Conservation (phyloP, 352 stramenopile species). For the Phytophthora europaea region DNA sequence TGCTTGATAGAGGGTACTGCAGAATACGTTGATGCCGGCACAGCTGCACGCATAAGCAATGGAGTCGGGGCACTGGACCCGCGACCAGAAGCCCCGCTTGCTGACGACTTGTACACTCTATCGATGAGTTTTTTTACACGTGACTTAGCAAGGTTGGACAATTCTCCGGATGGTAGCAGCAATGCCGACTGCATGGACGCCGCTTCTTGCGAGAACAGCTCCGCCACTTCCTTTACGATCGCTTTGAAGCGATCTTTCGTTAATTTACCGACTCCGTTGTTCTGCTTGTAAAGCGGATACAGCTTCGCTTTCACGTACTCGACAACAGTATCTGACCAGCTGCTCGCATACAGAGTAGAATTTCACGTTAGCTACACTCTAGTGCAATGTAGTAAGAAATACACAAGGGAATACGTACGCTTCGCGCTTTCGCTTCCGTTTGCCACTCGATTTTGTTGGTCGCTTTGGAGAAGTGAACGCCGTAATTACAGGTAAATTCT, state of each 20-base stretch:
- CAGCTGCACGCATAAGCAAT: conserved; percentile 23
- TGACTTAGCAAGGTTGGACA: conserved; percentile 71
- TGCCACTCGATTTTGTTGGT: conserved; percentile 33
- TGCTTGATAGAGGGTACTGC: conserved; percentile 50
- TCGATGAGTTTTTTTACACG: conserved; percentile 83
- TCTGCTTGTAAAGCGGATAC: conserved; percentile 83
- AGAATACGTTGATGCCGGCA: conserved; percentile 49
- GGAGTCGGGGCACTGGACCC: conserved; percentile 13
- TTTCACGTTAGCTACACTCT: neutral
- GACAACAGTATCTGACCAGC: conserved; percentile 64
- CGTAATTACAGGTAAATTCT: conserved; percentile 52
- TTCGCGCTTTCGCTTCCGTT: conserved; percentile 60
- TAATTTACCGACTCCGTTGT: conserved; percentile 53
- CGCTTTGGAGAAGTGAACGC: conserved; percentile 55
- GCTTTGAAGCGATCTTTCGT: conserved; percentile 82
- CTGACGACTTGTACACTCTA: conserved; percentile 65
- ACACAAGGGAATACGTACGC: conserved; percentile 38
- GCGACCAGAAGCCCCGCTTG: conserved; percentile 8
- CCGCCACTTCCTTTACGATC: conserved; percentile 79
- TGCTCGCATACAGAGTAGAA: conserved; percentile 23
- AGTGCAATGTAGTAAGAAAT: neutral
- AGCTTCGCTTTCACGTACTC: conserved; percentile 85
- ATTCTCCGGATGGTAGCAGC: conserved; percentile 44
- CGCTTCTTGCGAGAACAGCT: conserved; percentile 71
- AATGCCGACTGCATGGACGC: conserved; percentile 68